phyloP scores from a whole-genome alignment of 805 yeast genomes.

The Starmera amethionina region DNA sequence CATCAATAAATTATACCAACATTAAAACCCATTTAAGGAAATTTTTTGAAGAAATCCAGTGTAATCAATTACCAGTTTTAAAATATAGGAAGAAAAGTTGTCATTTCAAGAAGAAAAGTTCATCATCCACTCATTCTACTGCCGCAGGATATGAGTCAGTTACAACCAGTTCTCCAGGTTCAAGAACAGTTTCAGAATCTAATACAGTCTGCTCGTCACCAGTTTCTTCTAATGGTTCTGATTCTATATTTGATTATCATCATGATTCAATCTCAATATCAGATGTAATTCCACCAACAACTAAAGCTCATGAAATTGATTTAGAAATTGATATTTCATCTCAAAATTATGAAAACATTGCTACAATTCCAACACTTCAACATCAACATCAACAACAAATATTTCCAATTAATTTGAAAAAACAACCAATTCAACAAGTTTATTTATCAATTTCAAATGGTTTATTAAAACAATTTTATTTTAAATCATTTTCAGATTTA shows the following conservation, averaged over 20 bases:
- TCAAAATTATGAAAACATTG: too few relatives aligned
- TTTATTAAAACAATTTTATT: conserved; percentile 35
- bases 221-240: too few relatives aligned
- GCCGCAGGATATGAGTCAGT: too few relatives aligned
- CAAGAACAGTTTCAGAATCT: too few relatives aligned
- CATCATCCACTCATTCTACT: conserved; percentile 1
- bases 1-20: neutral
- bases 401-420: neutral
- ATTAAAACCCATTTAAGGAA: conserved; percentile 12
- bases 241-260: too few relatives aligned
- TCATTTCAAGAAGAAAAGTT: conserved; percentile 2
- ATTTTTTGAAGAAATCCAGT: conserved; percentile 28
- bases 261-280: too few relatives aligned
- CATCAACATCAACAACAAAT: neutral
- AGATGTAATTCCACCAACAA: too few relatives aligned
- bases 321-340: too few relatives aligned
- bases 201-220: neutral
- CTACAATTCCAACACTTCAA: neutral
- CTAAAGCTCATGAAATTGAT: conserved; percentile 6
- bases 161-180: too few relatives aligned
- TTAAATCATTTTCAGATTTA: conserved; percentile 16
- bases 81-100: conserved; percentile 2
- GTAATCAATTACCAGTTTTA: conserved; percentile 9
- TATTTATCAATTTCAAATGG: conserved; percentile 33
- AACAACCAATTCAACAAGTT: conserved; percentile 8